A percentile compares a stretch with the other conserved stretches of the same genome.
These are phyloP conservation scores for Craterostigma plantagineum DNA, from an alignment of 257 asterid genomes.

Conservation along the genomic window DNA sequence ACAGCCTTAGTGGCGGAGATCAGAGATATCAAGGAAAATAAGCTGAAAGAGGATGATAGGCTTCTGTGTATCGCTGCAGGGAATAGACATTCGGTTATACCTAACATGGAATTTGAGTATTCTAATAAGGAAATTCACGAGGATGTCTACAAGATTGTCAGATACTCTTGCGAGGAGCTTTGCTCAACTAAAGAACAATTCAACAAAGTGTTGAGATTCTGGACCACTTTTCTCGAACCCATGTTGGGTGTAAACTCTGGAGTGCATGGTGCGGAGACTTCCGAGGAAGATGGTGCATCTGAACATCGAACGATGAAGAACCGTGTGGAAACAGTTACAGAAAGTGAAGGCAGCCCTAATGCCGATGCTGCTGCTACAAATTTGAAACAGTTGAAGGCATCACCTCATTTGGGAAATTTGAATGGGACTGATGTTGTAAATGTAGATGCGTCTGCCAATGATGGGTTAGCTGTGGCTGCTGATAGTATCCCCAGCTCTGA, in stretches of 20 bases:
- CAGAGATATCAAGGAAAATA: constrained; percentile 76
- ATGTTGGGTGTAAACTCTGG: constrained; percentile 57
- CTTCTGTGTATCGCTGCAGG: constrained; percentile 74
- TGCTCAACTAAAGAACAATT: constrained; percentile 86
- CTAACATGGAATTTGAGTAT: constrained; percentile 72
- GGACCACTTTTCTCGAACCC: constrained; percentile 83
- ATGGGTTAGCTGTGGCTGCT: constrained; percentile 22
- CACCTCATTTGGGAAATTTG: constrained; percentile 8
- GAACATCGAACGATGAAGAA: constrained; percentile 18
- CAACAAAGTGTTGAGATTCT: constrained; percentile 62
- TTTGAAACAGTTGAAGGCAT: neutral
- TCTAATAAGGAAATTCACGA: constrained; percentile 64
- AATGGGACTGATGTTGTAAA: constrained; percentile 24
- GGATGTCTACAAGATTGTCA: constrained; percentile 63
- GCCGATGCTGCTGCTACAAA: constrained; percentile 2
- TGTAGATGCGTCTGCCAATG: constrained; percentile 30
- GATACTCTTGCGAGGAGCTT: constrained; percentile 84
- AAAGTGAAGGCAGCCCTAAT: constrained; percentile 49
- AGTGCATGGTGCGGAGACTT: constrained; percentile 22
- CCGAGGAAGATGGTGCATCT: constrained; percentile 36
- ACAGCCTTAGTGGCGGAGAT: constrained; percentile 82
- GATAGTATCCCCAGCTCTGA: constrained; percentile 26
- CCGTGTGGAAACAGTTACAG: constrained; percentile 15
- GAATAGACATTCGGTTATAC: constrained; percentile 46
- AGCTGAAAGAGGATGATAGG: constrained; percentile 60